Percentiles rank a stretch among this genome's conserved stretches.
These are phyloP conservation scores for Hortiboletus flavorubellus DNA, from an alignment of 768 basidiomycete genomes.

Conservation along the genomic window DNA sequence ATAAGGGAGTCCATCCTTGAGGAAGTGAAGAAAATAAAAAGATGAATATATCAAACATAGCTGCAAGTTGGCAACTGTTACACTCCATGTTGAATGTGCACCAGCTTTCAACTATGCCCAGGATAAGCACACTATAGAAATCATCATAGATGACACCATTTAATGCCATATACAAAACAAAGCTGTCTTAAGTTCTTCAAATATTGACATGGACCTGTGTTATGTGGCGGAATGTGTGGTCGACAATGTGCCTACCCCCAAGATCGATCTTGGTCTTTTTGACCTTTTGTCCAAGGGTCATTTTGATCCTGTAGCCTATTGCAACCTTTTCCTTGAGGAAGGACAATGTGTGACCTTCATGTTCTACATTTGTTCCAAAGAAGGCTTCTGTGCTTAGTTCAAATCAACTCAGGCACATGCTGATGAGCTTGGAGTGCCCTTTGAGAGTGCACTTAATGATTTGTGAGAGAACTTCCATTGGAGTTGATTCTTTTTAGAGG, in stretches of 20 bases:
- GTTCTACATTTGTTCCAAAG: conserved; percentile 64
- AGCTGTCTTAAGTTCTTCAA: conserved; percentile 57
- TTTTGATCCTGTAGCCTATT: conserved; percentile 60
- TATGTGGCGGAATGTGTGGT: conserved; percentile 61
- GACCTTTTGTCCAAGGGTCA: conserved; percentile 73
- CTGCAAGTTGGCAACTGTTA: too few relatives aligned
- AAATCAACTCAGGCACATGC: conserved; percentile 39
- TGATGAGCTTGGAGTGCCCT: conserved; percentile 42
- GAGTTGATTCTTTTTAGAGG: conserved; percentile 27
- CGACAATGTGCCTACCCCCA: conserved; percentile 49
- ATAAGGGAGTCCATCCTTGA: too few relatives aligned
- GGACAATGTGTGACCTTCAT: conserved; percentile 92
- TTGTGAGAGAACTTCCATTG: background rate
- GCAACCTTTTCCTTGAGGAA: conserved; percentile 64
- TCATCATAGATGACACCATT: conserved; percentile 48
- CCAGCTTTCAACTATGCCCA: conserved; percentile 97
- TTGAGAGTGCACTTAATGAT: conserved; percentile 35
- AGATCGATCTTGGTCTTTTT: conserved; percentile 54
- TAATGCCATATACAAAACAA: conserved; percentile 45
- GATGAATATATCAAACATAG: too few relatives aligned
- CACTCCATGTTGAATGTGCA: conserved; percentile 85
- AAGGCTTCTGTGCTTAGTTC: conserved; percentile 7
- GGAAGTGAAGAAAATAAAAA: too few relatives aligned
- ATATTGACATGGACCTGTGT: conserved; percentile 69
- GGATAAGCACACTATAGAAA: conserved; percentile 61